Base-by-base conservation (phyloP, 2,329 filamentous ascomycete species). In the Xylaria sp. region DNA sequence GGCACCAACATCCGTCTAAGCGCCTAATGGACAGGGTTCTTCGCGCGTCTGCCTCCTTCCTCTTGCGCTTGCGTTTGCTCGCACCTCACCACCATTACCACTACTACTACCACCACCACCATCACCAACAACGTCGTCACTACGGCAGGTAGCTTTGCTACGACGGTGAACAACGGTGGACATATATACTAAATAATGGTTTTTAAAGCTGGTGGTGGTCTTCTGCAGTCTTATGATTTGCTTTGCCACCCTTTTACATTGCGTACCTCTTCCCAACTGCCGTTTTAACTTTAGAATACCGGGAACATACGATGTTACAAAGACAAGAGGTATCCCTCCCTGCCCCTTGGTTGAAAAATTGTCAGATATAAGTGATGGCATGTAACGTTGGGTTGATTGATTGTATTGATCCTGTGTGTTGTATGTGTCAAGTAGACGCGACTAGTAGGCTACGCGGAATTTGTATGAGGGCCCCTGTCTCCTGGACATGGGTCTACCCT, bases 291-390 rank as follows among this genome's bases (percentile, higher is more conserved):
- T 23, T 15, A 51, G 43, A 36, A 25, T 59, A 33, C 25, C 39
- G 43, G 61, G 51, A 57, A 56, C 33, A 25, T 61, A 65, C 56
- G 23, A 65, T 41, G 23, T 46, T 68, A 39, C 33, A 18, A 54
- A 23, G 46, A 49, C 46, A 36, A 55, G 20, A 12, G 31, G 18
- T 5, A 31, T 64, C 51, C 55, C 10, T 8, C 41, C 33, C 55
- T 3, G 2, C 31, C 33, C 41, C 31, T 59, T n/a, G 33, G 23
- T 33, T 13, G 28, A 25, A 43, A 43, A n/a, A n/a, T n/a, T n/a
- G n/a, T n/a, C n/a, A n/a, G n/a, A n/a, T n/a, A n/a, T n/a, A n/a
- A n/a, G n/a, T n/a, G n/a, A n/a, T n/a, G n/a, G n/a, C n/a, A n/a
- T n/a, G n/a, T n/a, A n/a, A n/a, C n/a, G n/a, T n/a, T n/a, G n/a